Base-by-base conservation (phyloP, 441 rosid species). In the Populus hybrid region DNA sequence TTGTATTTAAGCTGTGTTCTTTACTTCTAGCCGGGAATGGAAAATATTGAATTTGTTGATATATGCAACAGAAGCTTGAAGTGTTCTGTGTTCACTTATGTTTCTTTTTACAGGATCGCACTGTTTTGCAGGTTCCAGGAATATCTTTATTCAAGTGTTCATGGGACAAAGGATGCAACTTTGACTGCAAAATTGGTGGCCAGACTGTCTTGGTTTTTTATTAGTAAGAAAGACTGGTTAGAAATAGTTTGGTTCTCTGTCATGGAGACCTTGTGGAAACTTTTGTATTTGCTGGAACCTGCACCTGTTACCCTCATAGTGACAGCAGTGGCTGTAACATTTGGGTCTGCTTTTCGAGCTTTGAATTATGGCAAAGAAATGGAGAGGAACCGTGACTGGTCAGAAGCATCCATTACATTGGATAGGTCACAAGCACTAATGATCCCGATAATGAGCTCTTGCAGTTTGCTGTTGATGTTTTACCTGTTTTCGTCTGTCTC, bases 381-480 rank as follows among this genome's bases (percentile, higher is more conserved):
- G 99, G 99, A 93, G 85, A 82, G 93, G 78, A 95, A 95, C 65
- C 95, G 88, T 73, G 99, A 93, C 74, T 85, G 93, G 23, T 91
- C 93, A 0, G 98, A 89, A 83, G 94, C 98, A 6, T 92, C 98
- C 28, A 95, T 92, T 32, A 93, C 92, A 16, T 77, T 95, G 75
- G 98, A 95, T 75, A 87, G 85, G 80, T 95, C 97, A 14, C 99
- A 93, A 71, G 99, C 97, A 16, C 82, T 93, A 21, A 91, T 95
- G 99, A 93, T 95, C 84, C 99, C 99, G 14, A 73, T 93, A 32
- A 89, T 95, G 97, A 95, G 99, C 90, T 95, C 99, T 50, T 93
- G 97, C 88, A 93, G 99, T 80, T 87, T 95, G 92, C 98, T 93
- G 75, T 74, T 92, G 85, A 92, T 93, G 99, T 93, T 95, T 87